Evolutionary conservation across 1,139 yeast genomes (phyloP).

Genomic region (Yamadazyma dendronema): DNA sequence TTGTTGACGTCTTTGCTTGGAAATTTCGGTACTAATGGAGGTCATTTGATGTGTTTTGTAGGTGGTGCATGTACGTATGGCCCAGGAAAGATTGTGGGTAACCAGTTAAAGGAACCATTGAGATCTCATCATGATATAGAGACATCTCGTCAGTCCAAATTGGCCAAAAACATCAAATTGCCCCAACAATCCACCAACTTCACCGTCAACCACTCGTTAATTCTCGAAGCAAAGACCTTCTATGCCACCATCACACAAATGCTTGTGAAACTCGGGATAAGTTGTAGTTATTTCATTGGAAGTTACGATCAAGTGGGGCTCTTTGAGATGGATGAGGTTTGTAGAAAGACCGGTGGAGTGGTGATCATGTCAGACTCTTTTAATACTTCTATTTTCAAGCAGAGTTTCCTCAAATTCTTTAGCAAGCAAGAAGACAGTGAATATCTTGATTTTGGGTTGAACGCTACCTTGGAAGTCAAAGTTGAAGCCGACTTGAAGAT

Average conservation of each 20-base stretch:
- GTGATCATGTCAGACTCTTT: constrained; percentile 64
- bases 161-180: constrained; percentile 19
- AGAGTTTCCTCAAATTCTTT: constrained; percentile 57
- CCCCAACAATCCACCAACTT: constrained; percentile 28
- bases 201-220: constrained; percentile 29
- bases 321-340: constrained; percentile 60
- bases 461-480: constrained; percentile 58
- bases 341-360: constrained; percentile 60
- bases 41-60: constrained; percentile 57
- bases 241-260: constrained; percentile 45
- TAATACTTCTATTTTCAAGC: constrained; percentile 63
- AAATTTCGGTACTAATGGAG: constrained; percentile 47
- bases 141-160: constrained; percentile 32
- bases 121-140: constrained; percentile 60
- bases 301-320: constrained; percentile 68
- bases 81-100: constrained; percentile 53
- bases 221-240: constrained; percentile 35
- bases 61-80: constrained; percentile 62
- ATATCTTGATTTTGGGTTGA: constrained; percentile 50
- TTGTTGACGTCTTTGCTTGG: constrained; percentile 46
- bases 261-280: constrained; percentile 44
- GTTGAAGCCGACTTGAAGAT: constrained; percentile 47
- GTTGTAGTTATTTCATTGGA: constrained; percentile 59
- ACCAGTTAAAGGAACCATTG: constrained; percentile 49
- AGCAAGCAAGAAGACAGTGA: constrained; percentile 28